Conservation (phyloP, 2,329 filamentous ascomycete genomes). For the Xylaria multiplex region DNA sequence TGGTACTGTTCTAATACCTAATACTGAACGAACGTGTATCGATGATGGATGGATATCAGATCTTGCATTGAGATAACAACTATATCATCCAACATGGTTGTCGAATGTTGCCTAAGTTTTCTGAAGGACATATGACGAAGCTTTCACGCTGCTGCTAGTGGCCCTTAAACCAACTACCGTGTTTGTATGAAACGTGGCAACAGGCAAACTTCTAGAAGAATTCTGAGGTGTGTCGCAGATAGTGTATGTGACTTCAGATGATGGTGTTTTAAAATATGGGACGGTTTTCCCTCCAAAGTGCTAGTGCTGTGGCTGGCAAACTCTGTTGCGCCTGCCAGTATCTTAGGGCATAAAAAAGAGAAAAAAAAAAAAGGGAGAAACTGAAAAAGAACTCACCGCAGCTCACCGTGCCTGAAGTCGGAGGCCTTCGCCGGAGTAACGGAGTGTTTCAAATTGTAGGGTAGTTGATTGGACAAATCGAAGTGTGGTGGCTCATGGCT, state of each 20-base stretch:
- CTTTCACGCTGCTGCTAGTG: conserved; percentile 14
- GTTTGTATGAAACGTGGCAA: conserved; percentile 17
- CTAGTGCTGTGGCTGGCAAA: conserved; percentile 30
- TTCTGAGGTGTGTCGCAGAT: conserved; percentile 7
- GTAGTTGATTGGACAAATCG: conserved; percentile 18
- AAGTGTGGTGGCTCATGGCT: conserved; percentile 21
- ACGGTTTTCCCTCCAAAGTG: conserved; percentile 8
- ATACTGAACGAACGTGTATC: background rate
- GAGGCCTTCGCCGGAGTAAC: conserved; percentile 10
- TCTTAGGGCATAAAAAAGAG: conserved; percentile 14
- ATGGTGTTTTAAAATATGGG: conserved; percentile 18
- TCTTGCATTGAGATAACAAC: conserved; percentile 1
- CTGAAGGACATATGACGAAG: conserved; percentile 22
- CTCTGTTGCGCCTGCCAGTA: conserved; percentile 26
- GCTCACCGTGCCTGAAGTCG: conserved; percentile 5
- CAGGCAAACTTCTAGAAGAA: conserved; percentile 24
- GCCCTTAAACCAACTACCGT: background rate
- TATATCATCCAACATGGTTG: conserved; percentile 3
- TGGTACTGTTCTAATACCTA: background rate
- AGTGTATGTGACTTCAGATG: background rate
- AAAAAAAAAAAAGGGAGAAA: background rate
- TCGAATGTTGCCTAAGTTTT: background rate
- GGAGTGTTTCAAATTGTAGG: background rate
- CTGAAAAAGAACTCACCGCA: background rate
- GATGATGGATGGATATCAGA: background rate